Percentiles rank a stretch among this genome's conserved stretches.
phyloP scores from a whole-genome alignment of 371 early-diverging fungal species.

The Batrachochytrium dendrobatidis region DNA sequence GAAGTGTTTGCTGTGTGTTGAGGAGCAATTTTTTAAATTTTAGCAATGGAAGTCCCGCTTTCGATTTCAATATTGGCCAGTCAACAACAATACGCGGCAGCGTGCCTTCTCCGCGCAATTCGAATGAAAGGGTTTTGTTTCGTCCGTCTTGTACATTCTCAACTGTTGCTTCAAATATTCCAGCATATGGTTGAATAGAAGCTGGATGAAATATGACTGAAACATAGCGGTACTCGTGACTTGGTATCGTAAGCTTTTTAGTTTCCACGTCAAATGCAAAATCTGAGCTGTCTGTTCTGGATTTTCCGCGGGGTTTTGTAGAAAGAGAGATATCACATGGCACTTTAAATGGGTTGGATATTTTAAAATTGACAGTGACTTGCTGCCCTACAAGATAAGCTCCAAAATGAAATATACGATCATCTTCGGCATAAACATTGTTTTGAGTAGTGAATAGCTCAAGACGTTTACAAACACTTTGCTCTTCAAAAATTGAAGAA shows the following conservation, averaged over 20 bases:
- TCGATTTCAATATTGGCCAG: slow-evolving; percentile 28
- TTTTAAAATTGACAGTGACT: slow-evolving; percentile 43
- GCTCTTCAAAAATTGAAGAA: slow-evolving; percentile 50
- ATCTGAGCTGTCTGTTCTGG: slow-evolving; percentile 40
- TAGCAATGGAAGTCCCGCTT: slow-evolving; percentile 25
- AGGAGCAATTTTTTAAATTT: slow-evolving; percentile 38
- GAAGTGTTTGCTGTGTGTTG: slow-evolving; percentile 28
- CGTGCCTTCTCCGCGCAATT: slow-evolving; percentile 51
- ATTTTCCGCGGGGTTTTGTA: slow-evolving; percentile 37
- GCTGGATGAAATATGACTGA: slow-evolving; percentile 45
- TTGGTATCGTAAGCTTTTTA: slow-evolving; percentile 41
- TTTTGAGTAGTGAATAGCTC: slow-evolving; percentile 37
- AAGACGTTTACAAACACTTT: slow-evolving; percentile 44
- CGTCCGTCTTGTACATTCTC: slow-evolving; percentile 40
- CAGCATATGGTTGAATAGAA: slow-evolving; percentile 44
- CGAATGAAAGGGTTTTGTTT: slow-evolving; percentile 37
- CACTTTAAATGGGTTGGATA: slow-evolving; percentile 51
- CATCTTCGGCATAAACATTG: slow-evolving; percentile 48
- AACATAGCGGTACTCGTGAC: slow-evolving; percentile 45
- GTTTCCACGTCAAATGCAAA: slow-evolving; percentile 52
- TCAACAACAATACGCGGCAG: slow-evolving; percentile 47
- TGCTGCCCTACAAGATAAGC: slow-evolving; percentile 45
- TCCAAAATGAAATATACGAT: slow-evolving; percentile 48
- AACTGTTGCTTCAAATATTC: slow-evolving; percentile 46
- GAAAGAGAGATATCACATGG: slow-evolving; percentile 42